Conservation (phyloP, 2,329 filamentous ascomycete species). For the Xylariaceae sp. region DNA sequence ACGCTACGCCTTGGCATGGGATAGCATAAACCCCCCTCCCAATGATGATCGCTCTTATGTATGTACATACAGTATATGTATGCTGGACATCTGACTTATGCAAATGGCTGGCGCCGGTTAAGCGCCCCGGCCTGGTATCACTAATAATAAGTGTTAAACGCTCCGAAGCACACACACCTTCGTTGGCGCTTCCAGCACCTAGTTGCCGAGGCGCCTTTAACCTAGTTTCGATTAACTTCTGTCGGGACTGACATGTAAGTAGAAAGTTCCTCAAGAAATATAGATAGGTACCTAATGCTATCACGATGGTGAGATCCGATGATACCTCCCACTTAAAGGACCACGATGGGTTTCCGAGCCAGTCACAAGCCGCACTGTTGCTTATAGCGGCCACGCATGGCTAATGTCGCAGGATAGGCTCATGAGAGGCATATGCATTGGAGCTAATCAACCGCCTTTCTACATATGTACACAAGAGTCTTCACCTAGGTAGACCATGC, state of each 20-base stretch:
- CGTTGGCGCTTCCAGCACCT: not conserved
- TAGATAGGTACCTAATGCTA: too few relatives aligned
- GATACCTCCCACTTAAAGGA: not conserved
- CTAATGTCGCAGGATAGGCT: not conserved
- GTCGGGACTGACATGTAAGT: too few relatives aligned
- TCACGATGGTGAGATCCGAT: not conserved
- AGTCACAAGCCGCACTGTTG: too few relatives aligned
- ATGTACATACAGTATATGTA: too few relatives aligned
- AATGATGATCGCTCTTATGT: not conserved
- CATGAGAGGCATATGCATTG: not conserved
- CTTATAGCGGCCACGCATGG: not conserved
- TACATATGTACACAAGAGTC: not conserved
- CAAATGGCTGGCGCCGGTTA: constrained; percentile 2
- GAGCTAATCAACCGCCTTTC: not conserved
- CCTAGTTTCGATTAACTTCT: too few relatives aligned
- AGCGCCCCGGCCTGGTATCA: constrained; percentile 7
- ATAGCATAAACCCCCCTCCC: not conserved
- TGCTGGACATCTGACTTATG: not conserved
- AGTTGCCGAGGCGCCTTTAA: not conserved
- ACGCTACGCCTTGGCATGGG: not conserved
- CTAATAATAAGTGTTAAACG: constrained; percentile 6
- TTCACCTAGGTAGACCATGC: not conserved
- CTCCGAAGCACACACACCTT: not conserved
- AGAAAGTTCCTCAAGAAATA: too few relatives aligned
- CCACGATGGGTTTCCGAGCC: not conserved